A percentile compares a stretch with the other conserved stretches of the same genome.
Conservation (phyloP, 1,284 basidiomycete species). For the Ceratobasidium sp. region DNA sequence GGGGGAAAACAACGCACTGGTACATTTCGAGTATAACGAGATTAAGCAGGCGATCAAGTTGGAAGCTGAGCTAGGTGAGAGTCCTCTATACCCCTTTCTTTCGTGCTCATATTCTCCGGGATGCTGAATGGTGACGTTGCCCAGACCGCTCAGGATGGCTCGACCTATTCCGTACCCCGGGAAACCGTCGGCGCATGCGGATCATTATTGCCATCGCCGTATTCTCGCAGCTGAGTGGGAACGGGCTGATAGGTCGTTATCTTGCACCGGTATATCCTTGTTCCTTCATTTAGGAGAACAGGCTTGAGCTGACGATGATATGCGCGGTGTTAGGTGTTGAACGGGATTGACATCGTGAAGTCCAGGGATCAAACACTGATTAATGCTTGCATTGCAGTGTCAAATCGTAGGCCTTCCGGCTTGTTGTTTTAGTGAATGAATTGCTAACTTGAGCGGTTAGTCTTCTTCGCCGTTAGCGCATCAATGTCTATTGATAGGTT, state of each 20-base stretch:
- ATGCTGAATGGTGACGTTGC: neutral
- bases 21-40: conserved; percentile 58
- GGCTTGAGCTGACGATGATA: neutral
- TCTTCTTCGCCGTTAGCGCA: conserved; percentile 56
- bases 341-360: conserved; percentile 34
- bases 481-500: conserved; percentile 70
- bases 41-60: conserved; percentile 57
- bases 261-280: conserved; percentile 54
- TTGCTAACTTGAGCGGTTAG: neutral
- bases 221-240: conserved; percentile 54
- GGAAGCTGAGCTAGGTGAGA: conserved; percentile 53
- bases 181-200: conserved; percentile 55
- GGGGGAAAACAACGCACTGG: conserved; percentile 55
- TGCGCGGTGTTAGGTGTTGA: conserved; percentile 26
- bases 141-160: conserved; percentile 47
- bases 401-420: conserved; percentile 16
- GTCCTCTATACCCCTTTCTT: neutral
- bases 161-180: conserved; percentile 54
- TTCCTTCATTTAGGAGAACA: neutral
- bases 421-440: neutral
- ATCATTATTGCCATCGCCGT: conserved; percentile 62
- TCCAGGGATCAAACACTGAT: conserved; percentile 45
- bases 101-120: neutral
- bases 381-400: conserved; percentile 40
- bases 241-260: conserved; percentile 65